A percentile compares a stretch with the other conserved stretches of the same genome.
Evolutionary conservation across 2,329 filamentous ascomycete genomes (phyloP).

Genomic region (Cordyceps fumosorosea): DNA sequence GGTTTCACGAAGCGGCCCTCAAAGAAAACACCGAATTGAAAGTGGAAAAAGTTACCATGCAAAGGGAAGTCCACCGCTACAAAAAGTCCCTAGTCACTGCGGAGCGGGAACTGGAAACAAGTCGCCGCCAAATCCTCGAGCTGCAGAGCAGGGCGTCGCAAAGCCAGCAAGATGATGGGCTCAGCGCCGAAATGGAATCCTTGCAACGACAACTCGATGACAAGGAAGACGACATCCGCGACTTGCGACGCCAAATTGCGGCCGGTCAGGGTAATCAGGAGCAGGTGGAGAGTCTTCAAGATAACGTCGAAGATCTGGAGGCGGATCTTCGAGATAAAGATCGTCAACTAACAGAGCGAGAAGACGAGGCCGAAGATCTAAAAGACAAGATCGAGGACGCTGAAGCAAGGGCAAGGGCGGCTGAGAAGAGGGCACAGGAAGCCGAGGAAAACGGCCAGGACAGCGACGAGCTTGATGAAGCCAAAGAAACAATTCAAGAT

Average conservation of each 20-base stretch:
- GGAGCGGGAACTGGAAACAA: constrained; percentile 79
- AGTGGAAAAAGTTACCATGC: constrained; percentile 83
- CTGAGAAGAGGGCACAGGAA: constrained; percentile 43
- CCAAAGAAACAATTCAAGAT: constrained; percentile 52
- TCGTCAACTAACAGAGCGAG: constrained; percentile 62
- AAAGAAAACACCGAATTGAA: constrained; percentile 96
- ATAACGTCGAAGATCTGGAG: constrained; percentile 71
- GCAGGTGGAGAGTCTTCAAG: constrained; percentile 59
- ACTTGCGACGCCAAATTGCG: constrained; percentile 54
- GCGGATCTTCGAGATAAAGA: constrained; percentile 71
- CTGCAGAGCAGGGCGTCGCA: constrained; percentile 76
- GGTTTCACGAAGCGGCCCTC: constrained; percentile 81
- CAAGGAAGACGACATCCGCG: constrained; percentile 53
- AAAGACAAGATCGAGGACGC: constrained; percentile 47
- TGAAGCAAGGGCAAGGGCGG: constrained; percentile 53
- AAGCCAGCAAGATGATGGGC: constrained; percentile 64
- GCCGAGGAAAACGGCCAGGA: constrained; percentile 51
- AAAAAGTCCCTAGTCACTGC: constrained; percentile 77
- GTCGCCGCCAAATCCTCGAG: constrained; percentile 73
- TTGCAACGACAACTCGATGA: constrained; percentile 51
- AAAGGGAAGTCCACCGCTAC: constrained; percentile 77
- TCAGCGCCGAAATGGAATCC: constrained; percentile 54
- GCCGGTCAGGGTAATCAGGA: constrained; percentile 49
- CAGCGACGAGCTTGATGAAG: constrained; percentile 47
- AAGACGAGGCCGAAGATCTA: constrained; percentile 67